phyloP scores from a whole-genome alignment of 345 rosid genomes.

The Citrus inodora region DNA sequence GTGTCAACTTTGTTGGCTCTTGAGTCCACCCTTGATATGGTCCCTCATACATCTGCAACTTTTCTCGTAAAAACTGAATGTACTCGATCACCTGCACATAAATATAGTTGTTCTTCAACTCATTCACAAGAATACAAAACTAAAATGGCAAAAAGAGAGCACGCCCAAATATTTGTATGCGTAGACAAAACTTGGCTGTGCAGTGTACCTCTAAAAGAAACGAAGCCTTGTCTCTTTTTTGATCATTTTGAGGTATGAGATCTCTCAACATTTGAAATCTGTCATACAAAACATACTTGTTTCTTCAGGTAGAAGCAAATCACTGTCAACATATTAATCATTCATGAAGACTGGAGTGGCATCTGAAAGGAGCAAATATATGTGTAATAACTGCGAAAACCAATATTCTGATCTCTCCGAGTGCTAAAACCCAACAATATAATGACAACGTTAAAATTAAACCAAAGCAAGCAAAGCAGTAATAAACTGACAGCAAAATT shows the following conservation, averaged over 20 bases:
- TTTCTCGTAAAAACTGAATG: constrained; percentile 72
- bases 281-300: constrained; percentile 21
- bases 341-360: not conserved
- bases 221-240: constrained; percentile 85
- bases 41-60: constrained; percentile 66
- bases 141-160: not conserved
- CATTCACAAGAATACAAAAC: not conserved
- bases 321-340: not conserved
- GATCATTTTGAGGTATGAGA: constrained; percentile 78
- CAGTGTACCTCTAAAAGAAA: constrained; percentile 65
- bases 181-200: not conserved
- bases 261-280: constrained; percentile 84
- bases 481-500: not conserved
- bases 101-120: constrained; percentile 10
- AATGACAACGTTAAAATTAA: not conserved
- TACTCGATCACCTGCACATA: constrained; percentile 68
- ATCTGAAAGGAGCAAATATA: not conserved
- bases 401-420: not conserved
- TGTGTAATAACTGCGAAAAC: not conserved
- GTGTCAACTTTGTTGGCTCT: constrained; percentile 54
- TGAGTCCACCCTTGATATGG: constrained; percentile 60
- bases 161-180: not conserved
- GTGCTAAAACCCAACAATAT: not conserved
- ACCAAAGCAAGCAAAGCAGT: not conserved
- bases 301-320: not conserved